Conservation (phyloP, 108 stramenopile species). For the Poteriospumella lacustris region DNA sequence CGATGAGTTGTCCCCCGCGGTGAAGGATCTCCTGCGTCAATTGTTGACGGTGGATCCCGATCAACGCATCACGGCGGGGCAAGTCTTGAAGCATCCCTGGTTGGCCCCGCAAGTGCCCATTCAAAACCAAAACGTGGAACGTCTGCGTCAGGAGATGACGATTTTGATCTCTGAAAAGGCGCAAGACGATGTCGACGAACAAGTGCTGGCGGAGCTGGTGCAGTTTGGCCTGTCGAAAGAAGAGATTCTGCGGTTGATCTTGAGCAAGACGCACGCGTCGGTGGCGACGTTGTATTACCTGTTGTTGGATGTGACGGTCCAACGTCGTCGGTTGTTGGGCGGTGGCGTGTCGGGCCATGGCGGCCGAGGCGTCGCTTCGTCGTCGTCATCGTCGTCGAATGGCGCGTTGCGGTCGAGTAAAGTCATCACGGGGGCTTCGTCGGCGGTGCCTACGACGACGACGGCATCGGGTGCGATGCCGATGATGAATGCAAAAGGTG, state of each 20-base stretch:
- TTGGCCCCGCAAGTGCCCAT: conserved; percentile 40
- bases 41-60: conserved; percentile 46
- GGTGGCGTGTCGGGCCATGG: no score
- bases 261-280: conserved; percentile 30
- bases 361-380: neutral
- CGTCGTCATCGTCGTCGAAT: neutral
- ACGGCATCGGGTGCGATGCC: neutral
- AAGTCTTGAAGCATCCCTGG: conserved; percentile 43
- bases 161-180: conserved; percentile 27
- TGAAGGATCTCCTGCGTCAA: conserved; percentile 38
- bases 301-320: conserved; percentile 15
- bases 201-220: neutral
- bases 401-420: neutral
- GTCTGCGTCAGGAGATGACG: conserved; percentile 23
- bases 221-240: conserved; percentile 30
- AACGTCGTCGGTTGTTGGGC: neutral
- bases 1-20: conserved; percentile 33
- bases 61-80: conserved; percentile 33
- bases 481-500: neutral
- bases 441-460: neutral
- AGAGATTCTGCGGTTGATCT: conserved; percentile 3
- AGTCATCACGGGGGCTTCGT: neutral
- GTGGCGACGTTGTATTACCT: conserved; percentile 42
- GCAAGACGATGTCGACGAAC: conserved; percentile 24
- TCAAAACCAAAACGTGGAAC: conserved; percentile 32